Base-by-base conservation (phyloP, 1,139 yeast species). In the Zygosaccharomyces pseudobailii region DNA sequence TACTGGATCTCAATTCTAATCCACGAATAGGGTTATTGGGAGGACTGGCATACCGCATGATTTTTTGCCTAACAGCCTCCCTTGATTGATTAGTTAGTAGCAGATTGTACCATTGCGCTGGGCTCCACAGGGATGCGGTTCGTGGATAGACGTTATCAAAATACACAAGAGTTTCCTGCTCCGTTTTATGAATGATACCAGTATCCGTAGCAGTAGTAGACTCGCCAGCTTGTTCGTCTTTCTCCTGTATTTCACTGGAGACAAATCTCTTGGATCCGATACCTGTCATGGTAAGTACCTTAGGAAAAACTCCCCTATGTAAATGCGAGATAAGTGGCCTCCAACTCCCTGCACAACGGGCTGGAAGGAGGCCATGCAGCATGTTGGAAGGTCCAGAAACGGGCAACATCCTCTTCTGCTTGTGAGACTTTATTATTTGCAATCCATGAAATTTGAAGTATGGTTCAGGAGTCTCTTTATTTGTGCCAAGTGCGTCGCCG, bases 101-200 rank as follows among this genome's bases (percentile, higher is more conserved):
- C 30, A 62, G 57, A 10, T 69, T 64, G 34, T 66, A 60, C 72
- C 71, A 72, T 40, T 65, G 70, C 31, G 69, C 65, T 3, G 72
- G 59, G 46, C 67, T 70, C 72, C 71, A 69, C 4, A 67, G 49
- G 7, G 70, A 62, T 2, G 70, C 59, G n/a, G 71, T 67, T 50
- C 75, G 69, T 2, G 80, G 78, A 37, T 75, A 69, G 13, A 78
- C 67, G 49, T 76, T 76, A 53, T 77, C 82, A 52, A 78, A 78
- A 55, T 76, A 80, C 7, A 80, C 53, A 46, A 83, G 64, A 0
- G 85, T 76, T 54, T 82, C 87, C 45, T 73, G 67, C 17, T 69
- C 69, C 2, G 71, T 68, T 50, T 75, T 76, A 43, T 74, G 73
- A 49, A 82, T 80, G 35, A 80, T 76, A 55, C 87, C 87, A 0